These are phyloP conservation scores for Talaromyces thailandensis DNA, from an alignment of 495 filamentous ascomycete species.

Conservation along the genomic window DNA sequence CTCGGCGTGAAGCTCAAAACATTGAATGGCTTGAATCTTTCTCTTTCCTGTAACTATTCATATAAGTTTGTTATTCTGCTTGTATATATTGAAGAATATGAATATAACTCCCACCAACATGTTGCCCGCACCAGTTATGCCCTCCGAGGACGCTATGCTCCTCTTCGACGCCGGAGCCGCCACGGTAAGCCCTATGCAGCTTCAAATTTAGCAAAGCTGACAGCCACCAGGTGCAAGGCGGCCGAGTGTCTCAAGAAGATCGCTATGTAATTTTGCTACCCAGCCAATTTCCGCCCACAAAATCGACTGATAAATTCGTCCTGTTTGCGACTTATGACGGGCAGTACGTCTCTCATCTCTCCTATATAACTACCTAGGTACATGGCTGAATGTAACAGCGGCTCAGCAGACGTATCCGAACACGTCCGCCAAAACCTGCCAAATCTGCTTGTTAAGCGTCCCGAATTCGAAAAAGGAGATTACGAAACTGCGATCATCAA, in stretches of 20 bases:
- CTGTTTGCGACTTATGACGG: constrained; percentile 35
- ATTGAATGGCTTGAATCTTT: not conserved
- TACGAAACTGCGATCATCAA: constrained; percentile 13
- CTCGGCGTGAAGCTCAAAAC: not conserved
- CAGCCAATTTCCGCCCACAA: constrained; percentile 21
- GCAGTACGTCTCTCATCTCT: constrained; percentile 19
- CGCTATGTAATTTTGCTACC: constrained; percentile 20
- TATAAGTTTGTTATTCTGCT: not conserved
- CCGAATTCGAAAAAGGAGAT: constrained; percentile 17
- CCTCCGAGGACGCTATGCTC: constrained; percentile 16
- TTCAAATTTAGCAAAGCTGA: not conserved
- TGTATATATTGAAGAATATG: not conserved
- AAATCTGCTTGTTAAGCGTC: constrained; percentile 16
- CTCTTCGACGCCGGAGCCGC: constrained; percentile 26
- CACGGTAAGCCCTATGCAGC: constrained; percentile 14
- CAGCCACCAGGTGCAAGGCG: constrained; percentile 24
- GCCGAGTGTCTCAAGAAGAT: constrained; percentile 25
- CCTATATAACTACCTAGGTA: not conserved
- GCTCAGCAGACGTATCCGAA: constrained; percentile 24
- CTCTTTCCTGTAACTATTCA: not conserved
- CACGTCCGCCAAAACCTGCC: constrained; percentile 25
- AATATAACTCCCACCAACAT: constrained; percentile 5
- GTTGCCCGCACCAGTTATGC: constrained; percentile 18
- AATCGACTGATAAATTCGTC: constrained; percentile 23
- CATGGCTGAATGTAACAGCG: constrained; percentile 12